These are phyloP conservation scores for Alternaria gaisen DNA, from an alignment of 2,329 filamentous ascomycete species.

Conservation along the genomic window DNA sequence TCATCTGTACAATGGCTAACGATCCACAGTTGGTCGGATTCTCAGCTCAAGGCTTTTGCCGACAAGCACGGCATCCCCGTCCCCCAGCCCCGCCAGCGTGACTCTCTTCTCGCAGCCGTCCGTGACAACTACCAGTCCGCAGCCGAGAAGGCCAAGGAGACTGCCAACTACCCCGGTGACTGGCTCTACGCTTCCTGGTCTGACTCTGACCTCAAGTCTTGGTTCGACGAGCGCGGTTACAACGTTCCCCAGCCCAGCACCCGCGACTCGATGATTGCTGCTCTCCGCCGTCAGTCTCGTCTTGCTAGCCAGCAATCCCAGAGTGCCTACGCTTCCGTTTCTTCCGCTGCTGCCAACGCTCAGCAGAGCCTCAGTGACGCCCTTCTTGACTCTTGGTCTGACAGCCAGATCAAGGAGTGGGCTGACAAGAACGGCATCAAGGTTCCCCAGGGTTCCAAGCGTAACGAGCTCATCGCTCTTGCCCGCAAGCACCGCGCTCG, in stretches of 20 bases:
- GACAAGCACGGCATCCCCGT: constrained; percentile 88
- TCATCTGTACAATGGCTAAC: constrained; percentile 46
- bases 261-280: constrained; percentile 87
- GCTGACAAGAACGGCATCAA: constrained; percentile 87
- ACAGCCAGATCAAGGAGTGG: constrained; percentile 90
- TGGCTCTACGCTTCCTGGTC: constrained; percentile 94
- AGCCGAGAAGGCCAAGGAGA: constrained; percentile 79
- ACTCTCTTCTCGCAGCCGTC: constrained; percentile 78
- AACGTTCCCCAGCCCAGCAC: constrained; percentile 83
- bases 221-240: constrained; percentile 88
- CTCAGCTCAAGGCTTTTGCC: constrained; percentile 90
- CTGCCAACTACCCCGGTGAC: constrained; percentile 86
- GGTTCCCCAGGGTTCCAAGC: constrained; percentile 90
- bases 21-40: constrained; percentile 80
- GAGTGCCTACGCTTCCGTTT: constrained; percentile 55
- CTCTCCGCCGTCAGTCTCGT: constrained; percentile 89
- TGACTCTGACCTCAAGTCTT: constrained; percentile 91
- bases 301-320: constrained; percentile 76
- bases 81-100: constrained; percentile 86
- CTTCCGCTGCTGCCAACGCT: constrained; percentile 64
- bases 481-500: constrained; percentile 85
- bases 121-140: constrained; percentile 82
- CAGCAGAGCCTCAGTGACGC: constrained; percentile 81
- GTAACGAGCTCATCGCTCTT: constrained; percentile 88
- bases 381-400: constrained; percentile 89